Evolutionary conservation across 2,329 filamentous ascomycete genomes (phyloP), one percentile per base, ranked within the genome.

Genomic region (Neurospora sp.): DNA sequence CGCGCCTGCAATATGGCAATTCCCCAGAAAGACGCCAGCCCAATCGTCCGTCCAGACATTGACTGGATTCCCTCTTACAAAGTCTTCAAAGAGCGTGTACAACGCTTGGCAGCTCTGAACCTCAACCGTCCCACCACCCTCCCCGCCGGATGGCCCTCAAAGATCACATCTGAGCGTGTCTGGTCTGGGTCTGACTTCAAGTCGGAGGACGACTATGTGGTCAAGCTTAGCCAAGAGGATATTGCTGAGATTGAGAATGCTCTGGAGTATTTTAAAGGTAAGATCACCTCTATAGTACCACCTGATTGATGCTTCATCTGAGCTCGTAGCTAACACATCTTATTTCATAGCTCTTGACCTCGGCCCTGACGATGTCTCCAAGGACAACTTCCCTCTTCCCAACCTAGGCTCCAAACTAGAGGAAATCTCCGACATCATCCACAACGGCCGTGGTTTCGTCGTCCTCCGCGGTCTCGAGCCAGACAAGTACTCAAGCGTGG

Each of bases 401-500:
- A 70, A 33, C 2, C 69, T 77, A 0, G 69, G 68, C 33, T n/a
- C 10, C n/a, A 71, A 72, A 10, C 74, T 77, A 4, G 8, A 17
- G 10, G 42, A 71, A 6, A 58, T 70, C 8, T 68, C 75, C 19
- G 66, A 70, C n/a, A 69, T 68, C 11, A 70, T 77, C 46, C 74
- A 77, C 69, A 36, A 72, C 3, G 75, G 75, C 66, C 67, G 70
- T 1, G 83, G 83, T 19, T 83, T 85, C 74, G 80, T 80, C 42
- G 80, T 84, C 15, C 73, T 85, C 5, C 79, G 82, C 10, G 83
- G 83, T 36, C 76, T 85, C 2, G 77, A 81, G 17, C 79, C 82
- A 1, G 77, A 78, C 36, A 78, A 78, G n/a, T 81, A 83, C 74
- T 77, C 78, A 10, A 76, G 77, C 62, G 78, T 81, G 67, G 82